phyloP scores from a whole-genome alignment of 306 rosid species.

The Cucumis sativus region DNA sequence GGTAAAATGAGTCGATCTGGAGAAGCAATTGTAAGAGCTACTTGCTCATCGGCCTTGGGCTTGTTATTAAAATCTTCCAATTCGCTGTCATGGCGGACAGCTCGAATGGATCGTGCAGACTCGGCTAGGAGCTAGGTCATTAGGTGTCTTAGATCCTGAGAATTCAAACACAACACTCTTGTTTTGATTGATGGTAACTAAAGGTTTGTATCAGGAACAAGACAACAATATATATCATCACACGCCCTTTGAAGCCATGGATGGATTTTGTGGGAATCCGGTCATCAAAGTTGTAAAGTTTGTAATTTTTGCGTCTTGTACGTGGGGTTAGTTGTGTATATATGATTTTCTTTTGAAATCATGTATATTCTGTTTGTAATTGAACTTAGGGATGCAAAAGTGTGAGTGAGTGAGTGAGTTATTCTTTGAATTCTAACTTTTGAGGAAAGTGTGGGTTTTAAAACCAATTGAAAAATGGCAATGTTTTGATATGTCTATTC shows the following conservation, averaged over 20 bases:
- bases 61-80: constrained; percentile 67
- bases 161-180: background rate
- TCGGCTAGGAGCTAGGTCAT: constrained; percentile 16
- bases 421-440: background rate
- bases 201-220: background rate
- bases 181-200: background rate
- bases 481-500: background rate
- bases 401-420: background rate
- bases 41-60: constrained; percentile 75
- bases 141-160: background rate
- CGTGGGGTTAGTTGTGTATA: constrained; percentile 1
- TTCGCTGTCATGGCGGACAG: constrained; percentile 41
- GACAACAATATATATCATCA: background rate
- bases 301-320: constrained; percentile 13
- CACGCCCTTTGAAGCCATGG: background rate
- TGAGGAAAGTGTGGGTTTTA: background rate
- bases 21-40: constrained; percentile 79
- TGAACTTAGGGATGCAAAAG: background rate
- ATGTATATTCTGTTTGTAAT: background rate
- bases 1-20: constrained; percentile 69
- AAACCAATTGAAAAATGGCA: background rate
- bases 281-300: background rate
- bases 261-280: background rate
- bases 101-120: constrained; percentile 39
- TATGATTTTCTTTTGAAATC: constrained; percentile 5